Conservation (phyloP, 176 grass and related monocot genomes). For the Raddia guianensis region DNA sequence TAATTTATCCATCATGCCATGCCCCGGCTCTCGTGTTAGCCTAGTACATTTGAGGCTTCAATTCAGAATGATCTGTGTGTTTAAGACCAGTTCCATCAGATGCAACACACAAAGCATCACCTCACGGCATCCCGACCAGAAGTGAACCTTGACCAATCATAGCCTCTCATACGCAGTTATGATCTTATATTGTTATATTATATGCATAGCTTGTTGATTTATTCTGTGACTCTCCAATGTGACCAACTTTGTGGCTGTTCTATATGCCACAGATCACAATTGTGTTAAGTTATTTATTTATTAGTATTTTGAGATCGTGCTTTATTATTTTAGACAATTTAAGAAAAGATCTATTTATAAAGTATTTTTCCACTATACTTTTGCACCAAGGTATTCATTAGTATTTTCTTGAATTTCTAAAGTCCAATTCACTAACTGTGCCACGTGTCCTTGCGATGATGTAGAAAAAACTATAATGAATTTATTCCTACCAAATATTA, state of each 20-base stretch:
- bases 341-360: too few species aligned
- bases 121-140: conserved; percentile 20
- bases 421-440: too few species aligned
- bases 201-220: background rate
- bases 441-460: too few species aligned
- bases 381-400: too few species aligned
- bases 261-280: background rate
- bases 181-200: too few species aligned
- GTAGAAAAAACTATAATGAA: too few species aligned
- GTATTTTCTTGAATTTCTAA: too few species aligned
- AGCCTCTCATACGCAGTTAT: background rate
- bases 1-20: conserved; percentile 44
- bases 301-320: too few species aligned
- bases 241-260: conserved; percentile 26
- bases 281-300: too few species aligned
- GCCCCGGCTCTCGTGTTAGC: background rate
- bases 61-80: conserved; percentile 2
- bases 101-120: conserved; percentile 27
- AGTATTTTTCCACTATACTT: too few species aligned
- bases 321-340: too few species aligned
- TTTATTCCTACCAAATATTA: background rate
- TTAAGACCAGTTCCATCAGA: conserved; percentile 35
- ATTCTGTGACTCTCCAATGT: background rate
- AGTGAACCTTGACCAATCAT: conserved; percentile 49
- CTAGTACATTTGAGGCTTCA: conserved; percentile 12